Evolutionary conservation across 2,329 filamentous ascomycete species (phyloP).

Genomic region (Coniella vitis): DNA sequence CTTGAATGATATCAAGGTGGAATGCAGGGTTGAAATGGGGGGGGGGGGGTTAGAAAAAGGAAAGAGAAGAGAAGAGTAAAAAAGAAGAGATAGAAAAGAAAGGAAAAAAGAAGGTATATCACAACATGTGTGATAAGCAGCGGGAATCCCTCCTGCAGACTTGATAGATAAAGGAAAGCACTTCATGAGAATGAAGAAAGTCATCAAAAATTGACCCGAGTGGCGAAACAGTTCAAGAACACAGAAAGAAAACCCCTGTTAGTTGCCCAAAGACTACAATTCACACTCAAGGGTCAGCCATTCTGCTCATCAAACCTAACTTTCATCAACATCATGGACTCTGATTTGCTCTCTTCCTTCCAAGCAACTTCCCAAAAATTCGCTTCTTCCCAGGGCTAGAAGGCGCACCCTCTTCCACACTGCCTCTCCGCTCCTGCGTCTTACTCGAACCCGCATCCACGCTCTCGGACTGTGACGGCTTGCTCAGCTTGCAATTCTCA

Average conservation of each 20-base stretch:
- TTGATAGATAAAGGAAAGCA: too few relatives aligned
- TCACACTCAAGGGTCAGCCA: too few relatives aligned
- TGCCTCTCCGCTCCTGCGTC: background rate
- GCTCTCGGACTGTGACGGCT: slow-evolving; percentile 2
- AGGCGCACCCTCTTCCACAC: slow-evolving; percentile 1
- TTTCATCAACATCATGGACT: background rate
- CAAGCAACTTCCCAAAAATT: slow-evolving; percentile 10
- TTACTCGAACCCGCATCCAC: background rate
- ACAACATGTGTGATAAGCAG: too few relatives aligned
- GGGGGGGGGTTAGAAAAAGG: too few relatives aligned
- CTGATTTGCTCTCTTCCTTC: slow-evolving; percentile 5
- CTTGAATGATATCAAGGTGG: too few relatives aligned
- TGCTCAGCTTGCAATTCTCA: slow-evolving; percentile 9
- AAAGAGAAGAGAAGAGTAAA: background rate
- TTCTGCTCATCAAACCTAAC: background rate
- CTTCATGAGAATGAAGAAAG: too few relatives aligned
- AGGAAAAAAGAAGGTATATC: background rate
- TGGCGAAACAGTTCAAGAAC: too few relatives aligned
- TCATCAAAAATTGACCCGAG: too few relatives aligned
- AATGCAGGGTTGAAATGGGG: too few relatives aligned
- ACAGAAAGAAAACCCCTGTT: too few relatives aligned
- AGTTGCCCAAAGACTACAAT: too few relatives aligned
- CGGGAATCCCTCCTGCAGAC: too few relatives aligned
- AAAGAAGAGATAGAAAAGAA: background rate
- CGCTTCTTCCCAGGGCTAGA: slow-evolving; percentile 5